phyloP scores from a whole-genome alignment of 2,329 filamentous ascomycete genomes.

The Acrocalymma vagum region DNA sequence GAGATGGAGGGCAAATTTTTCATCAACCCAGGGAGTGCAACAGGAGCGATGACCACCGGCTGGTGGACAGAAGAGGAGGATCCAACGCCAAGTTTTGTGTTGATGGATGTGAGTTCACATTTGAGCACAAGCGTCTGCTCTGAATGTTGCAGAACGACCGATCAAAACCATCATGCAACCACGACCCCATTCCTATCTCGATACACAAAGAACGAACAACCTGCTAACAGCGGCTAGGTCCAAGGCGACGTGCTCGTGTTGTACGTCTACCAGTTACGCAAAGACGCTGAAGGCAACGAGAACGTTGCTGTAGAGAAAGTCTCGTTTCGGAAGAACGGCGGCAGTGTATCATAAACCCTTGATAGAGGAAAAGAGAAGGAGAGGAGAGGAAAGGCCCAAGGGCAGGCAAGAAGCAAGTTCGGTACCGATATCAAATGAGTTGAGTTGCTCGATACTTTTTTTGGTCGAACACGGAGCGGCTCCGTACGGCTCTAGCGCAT shows the following conservation, averaged over 20 bases:
- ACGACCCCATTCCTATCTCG: too few species aligned
- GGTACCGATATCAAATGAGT: too few species aligned
- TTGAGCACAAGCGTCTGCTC: slow-evolving; percentile 1
- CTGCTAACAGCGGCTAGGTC: slow-evolving; percentile 65
- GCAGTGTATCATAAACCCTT: slow-evolving; percentile 48
- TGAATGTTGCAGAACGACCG: too few species aligned
- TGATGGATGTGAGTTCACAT: slow-evolving; percentile 86
- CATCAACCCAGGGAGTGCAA: slow-evolving; percentile 74
- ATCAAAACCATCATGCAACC: too few species aligned
- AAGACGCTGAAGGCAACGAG: slow-evolving; percentile 60
- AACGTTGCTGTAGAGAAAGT: slow-evolving; percentile 65
- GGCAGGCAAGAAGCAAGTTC: too few species aligned
- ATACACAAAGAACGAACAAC: slow-evolving; percentile 1
- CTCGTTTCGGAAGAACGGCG: slow-evolving; percentile 61
- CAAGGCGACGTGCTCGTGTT: slow-evolving; percentile 95
- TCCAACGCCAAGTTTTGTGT: slow-evolving; percentile 87
- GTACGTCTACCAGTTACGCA: slow-evolving; percentile 80
- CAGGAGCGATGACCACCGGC: slow-evolving; percentile 69
- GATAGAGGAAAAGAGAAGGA: too few species aligned
- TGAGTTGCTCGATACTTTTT: too few species aligned
- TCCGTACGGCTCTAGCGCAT: slow-evolving; percentile 15
- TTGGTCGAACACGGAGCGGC: too few species aligned
- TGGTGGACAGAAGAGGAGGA: slow-evolving; percentile 69
- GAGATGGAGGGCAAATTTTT: slow-evolving; percentile 78
- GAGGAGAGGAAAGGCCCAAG: too few species aligned